These are phyloP conservation scores for Verticillium klebahnii DNA, from an alignment of 2,329 filamentous ascomycete species.

Conservation along the genomic window DNA sequence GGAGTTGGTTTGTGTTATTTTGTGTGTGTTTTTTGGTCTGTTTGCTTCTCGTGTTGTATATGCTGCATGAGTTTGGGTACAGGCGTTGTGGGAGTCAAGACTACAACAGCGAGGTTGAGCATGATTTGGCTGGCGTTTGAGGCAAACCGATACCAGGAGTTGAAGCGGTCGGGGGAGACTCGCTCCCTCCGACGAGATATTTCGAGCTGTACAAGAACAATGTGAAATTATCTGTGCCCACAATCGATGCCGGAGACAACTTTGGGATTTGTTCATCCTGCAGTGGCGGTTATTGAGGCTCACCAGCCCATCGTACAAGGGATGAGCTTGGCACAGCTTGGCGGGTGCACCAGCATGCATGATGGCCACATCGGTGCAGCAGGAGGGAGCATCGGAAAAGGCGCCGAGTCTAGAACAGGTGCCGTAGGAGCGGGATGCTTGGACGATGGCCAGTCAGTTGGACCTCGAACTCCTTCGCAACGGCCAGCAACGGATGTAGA, in stretches of 20 bases:
- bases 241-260: not conserved
- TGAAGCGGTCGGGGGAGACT: not conserved
- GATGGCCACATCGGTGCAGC: not conserved
- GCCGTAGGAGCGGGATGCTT: not conserved
- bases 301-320: not conserved
- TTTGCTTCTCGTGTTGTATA: too few relatives aligned
- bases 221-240: not conserved
- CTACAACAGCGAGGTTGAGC: not conserved
- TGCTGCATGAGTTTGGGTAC: not conserved
- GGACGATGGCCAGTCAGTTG: not conserved
- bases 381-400: not conserved
- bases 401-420: not conserved
- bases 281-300: not conserved
- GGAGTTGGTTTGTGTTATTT: not conserved
- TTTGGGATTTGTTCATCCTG: too few relatives aligned
- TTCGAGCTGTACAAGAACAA: not conserved
- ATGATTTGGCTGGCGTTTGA: not conserved
- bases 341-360: not conserved
- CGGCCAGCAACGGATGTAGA: constrained; percentile 2
- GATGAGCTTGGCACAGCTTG: not conserved
- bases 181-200: not conserved
- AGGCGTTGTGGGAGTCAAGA: not conserved
- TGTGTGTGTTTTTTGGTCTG: not conserved
- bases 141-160: not conserved
- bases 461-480: not conserved